A percentile compares a stretch with the other conserved stretches of the same genome.
phyloP scores from a whole-genome alignment of 345 rosid genomes.

The Salix purpurea region DNA sequence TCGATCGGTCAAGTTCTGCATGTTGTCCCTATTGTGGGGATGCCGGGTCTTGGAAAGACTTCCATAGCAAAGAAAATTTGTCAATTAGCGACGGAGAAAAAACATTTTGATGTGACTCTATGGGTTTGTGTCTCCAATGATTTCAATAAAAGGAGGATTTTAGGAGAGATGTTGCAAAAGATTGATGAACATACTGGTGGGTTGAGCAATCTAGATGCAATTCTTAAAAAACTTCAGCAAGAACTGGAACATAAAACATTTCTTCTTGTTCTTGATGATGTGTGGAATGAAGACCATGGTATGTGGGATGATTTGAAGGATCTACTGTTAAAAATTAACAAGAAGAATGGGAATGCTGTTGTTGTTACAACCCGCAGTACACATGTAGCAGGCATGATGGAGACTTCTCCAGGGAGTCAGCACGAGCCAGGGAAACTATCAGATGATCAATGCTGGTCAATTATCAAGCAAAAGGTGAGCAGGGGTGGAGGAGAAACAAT shows the following conservation, averaged over 20 bases:
- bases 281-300: too few species aligned
- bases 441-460: conserved; percentile 15
- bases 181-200: not conserved
- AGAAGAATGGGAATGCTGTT: not conserved
- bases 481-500: not conserved
- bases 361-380: conserved; percentile 18
- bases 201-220: not conserved
- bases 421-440: not conserved
- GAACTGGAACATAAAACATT: conserved; percentile 5
- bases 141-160: too few species aligned
- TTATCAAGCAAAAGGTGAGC: conserved; percentile 6
- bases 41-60: too few species aligned
- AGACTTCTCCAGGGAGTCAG: not conserved
- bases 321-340: not conserved
- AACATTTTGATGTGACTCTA: too few species aligned
- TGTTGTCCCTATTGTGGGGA: too few species aligned
- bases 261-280: conserved; percentile 23
- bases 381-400: conserved; percentile 2
- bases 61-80: too few species aligned
- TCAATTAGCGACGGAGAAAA: too few species aligned
- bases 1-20: too few species aligned
- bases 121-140: too few species aligned
- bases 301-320: conserved; percentile 10
- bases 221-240: not conserved
- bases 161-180: too few species aligned